A percentile compares a stretch with the other conserved stretches of the same genome.
Evolutionary conservation across 2,329 filamentous ascomycete species (phyloP).

Genomic region (Fusarium sp.): DNA sequence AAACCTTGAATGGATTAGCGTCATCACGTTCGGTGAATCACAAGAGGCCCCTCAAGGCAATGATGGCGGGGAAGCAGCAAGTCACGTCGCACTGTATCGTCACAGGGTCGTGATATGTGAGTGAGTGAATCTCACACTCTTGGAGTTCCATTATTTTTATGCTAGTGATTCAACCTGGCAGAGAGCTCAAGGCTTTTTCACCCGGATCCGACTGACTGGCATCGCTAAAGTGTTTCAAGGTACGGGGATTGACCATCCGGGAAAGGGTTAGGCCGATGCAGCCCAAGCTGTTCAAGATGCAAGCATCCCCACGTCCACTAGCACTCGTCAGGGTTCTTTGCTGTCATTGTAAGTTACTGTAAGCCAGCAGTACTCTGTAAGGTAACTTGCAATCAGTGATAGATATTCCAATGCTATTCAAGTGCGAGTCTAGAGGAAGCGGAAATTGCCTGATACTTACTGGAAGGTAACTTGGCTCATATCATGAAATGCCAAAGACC

Average conservation of each 20-base stretch:
- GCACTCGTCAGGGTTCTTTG: slow-evolving; percentile 7
- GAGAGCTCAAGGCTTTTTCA: neutral
- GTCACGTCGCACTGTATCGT: slow-evolving; percentile 49
- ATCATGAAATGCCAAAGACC: neutral
- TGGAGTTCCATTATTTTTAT: neutral
- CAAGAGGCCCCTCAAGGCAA: slow-evolving; percentile 49
- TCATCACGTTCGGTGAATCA: slow-evolving; percentile 45
- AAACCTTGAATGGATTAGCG: slow-evolving; percentile 35
- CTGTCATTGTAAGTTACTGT: slow-evolving; percentile 1
- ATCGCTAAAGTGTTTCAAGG: slow-evolving; percentile 18
- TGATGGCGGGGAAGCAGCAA: slow-evolving; percentile 46
- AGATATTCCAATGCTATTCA: neutral
- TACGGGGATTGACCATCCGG: slow-evolving; percentile 19
- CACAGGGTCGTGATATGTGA: slow-evolving; percentile 35
- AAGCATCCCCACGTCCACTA: slow-evolving; percentile 1
- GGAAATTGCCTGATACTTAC: too few species aligned
- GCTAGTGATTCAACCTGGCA: neutral
- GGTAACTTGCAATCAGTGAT: neutral
- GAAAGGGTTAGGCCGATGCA: slow-evolving; percentile 11
- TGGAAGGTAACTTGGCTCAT: too few species aligned
- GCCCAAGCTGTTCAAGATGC: neutral
- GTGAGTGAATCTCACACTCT: slow-evolving; percentile 19
- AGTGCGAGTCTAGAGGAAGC: too few species aligned
- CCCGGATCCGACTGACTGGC: slow-evolving; percentile 3
- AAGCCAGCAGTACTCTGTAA: neutral